Base-by-base conservation (phyloP, 2,329 filamentous ascomycete species). In the Neospermospora avenae region DNA sequence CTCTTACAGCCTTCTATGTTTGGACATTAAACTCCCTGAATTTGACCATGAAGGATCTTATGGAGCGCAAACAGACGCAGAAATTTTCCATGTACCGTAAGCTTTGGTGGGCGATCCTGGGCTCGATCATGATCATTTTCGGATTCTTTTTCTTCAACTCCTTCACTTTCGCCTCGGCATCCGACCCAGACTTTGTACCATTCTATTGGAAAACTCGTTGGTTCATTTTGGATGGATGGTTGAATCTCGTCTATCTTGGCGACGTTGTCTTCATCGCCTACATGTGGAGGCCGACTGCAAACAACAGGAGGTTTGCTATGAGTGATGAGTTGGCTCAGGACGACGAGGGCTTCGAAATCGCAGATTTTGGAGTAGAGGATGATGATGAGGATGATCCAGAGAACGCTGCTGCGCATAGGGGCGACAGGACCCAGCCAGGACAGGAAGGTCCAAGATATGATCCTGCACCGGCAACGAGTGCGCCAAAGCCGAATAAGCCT, bases 101-200 rank as follows among this genome's bases (percentile, higher is more conserved):
- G 75, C 85, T 99, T 14, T 99, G 96, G 93, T 99, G 93, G 93
- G 93, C 91, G 74, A 96, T 99, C 62, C 81, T 99, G 48, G 81
- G 85, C 65, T 96, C 90, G 73, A 96, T 99, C 72, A 78, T 98
- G 52, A 91, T 98, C 68, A 97, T 98, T 68, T 99, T 99, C 69
- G 92, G 83, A 59, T 99, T 99, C 79, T 97, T 99, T 81, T 98
- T 99, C 80, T 87, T 98, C 80, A 98, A 97, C 80, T 96, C 90
- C 68, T 92, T 97, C 76, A 91, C 90, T 0, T 96, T 99, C 73
- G 93, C 93, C 52, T 93, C 92, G 13, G 86, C 87, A 51, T 84
- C 84, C 51, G 89, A 93, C 65, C 90, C 90, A 0, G 89, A 96
- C 74, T 99, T 96, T 74, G 91, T 96, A 4, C 95, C 95, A 1